Evolutionary conservation across 1,139 yeast species (phyloP).

Genomic region (Debaryomycetaceae sp.): DNA sequence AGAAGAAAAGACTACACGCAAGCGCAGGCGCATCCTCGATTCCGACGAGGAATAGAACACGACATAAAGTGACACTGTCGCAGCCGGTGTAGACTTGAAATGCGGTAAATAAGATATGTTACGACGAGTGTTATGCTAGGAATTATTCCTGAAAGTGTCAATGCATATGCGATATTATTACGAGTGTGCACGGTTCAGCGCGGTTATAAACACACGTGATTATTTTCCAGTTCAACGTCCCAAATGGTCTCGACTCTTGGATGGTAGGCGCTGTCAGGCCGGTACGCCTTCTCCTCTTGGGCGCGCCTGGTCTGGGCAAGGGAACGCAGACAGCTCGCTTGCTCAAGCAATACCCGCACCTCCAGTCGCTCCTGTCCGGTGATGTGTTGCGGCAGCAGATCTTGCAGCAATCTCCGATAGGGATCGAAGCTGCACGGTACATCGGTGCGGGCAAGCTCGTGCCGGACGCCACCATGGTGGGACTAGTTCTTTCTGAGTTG

Average conservation of each 20-base stretch:
- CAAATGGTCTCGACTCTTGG: too few species aligned
- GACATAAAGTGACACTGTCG: too few species aligned
- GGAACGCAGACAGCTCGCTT: slow-evolving; percentile 76
- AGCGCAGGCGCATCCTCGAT: slow-evolving; percentile 45
- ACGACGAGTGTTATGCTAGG: too few species aligned
- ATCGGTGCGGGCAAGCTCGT: slow-evolving; percentile 58
- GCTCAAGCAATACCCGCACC: slow-evolving; percentile 39
- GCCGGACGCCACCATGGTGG: slow-evolving; percentile 63
- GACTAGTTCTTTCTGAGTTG: slow-evolving; percentile 44
- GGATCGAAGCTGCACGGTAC: slow-evolving; percentile 43
- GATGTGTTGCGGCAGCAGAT: slow-evolving; percentile 69
- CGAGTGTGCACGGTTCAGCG: too few species aligned
- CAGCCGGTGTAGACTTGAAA: neutral
- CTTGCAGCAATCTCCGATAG: slow-evolving; percentile 41
- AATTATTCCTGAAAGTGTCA: too few species aligned
- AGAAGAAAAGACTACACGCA: slow-evolving; percentile 26
- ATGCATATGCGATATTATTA: too few species aligned
- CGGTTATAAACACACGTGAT: too few species aligned
- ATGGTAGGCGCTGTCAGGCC: slow-evolving; percentile 21
- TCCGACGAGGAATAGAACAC: slow-evolving; percentile 60
- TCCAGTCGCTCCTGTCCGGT: slow-evolving; percentile 65
- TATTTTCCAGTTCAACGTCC: too few species aligned
- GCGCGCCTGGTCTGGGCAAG: slow-evolving; percentile 94
- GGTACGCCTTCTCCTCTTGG: slow-evolving; percentile 59
- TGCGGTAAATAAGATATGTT: neutral